Conservation (phyloP, 768 basidiomycete species). For the Tricholoma hemisulphureum region DNA sequence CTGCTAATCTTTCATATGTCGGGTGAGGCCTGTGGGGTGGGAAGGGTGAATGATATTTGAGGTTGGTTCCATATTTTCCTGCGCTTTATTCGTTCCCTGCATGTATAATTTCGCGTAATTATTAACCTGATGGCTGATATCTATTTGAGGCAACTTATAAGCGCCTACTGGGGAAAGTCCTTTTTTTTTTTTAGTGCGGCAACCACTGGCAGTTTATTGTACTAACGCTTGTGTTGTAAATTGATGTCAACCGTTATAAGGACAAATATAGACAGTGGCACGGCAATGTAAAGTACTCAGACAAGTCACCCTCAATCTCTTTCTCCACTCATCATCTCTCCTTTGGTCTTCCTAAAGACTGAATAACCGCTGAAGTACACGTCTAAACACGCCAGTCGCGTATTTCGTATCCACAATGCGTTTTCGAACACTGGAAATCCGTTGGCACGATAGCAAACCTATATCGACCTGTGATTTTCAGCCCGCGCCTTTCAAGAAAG, state of each 20-base stretch:
- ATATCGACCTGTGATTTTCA: constrained; percentile 98
- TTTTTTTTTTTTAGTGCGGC: neutral
- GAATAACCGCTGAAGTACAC: constrained; percentile 9
- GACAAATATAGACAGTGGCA: constrained; percentile 1
- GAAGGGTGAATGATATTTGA: neutral
- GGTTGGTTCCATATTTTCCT: neutral
- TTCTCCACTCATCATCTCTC: neutral
- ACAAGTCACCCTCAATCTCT: neutral
- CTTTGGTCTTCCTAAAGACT: neutral
- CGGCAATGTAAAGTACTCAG: neutral
- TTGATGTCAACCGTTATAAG: neutral
- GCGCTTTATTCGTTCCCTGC: neutral
- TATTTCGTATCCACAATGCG: constrained; percentile 51
- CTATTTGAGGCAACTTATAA: neutral
- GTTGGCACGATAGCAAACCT: constrained; percentile 95
- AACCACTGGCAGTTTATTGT: neutral
- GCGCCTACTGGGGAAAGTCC: neutral
- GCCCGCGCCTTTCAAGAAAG: constrained; percentile 76
- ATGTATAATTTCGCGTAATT: neutral
- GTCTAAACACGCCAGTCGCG: constrained; percentile 16
- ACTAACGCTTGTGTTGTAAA: neutral
- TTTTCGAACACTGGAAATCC: constrained; percentile 87
- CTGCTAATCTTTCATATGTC: constrained; percentile 23
- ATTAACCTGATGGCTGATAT: neutral
- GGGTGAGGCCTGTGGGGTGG: neutral